phyloP scores from a whole-genome alignment of 768 basidiomycete species.

The Cyathus striatus region DNA sequence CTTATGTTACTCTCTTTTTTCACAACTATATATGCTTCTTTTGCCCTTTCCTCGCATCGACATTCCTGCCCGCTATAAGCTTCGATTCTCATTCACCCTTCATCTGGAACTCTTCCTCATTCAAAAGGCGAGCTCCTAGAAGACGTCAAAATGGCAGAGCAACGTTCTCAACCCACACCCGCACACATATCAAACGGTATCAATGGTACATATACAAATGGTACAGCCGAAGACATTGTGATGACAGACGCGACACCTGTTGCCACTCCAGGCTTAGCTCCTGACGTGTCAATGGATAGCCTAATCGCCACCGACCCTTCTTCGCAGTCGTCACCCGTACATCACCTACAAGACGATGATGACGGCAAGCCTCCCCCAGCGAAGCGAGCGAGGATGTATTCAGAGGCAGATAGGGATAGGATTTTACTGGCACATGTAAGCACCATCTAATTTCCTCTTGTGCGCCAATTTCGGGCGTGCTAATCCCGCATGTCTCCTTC shows the following conservation, averaged over 20 bases:
- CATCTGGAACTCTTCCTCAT: slow-evolving; percentile 42
- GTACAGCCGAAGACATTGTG: slow-evolving; percentile 33
- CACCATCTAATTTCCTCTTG: slow-evolving; percentile 27
- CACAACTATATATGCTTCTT: no score
- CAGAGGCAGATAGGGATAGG: slow-evolving; percentile 72
- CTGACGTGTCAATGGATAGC: slow-evolving; percentile 33
- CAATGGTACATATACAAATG: slow-evolving; percentile 20
- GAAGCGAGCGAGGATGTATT: slow-evolving; percentile 73
- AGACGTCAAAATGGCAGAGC: slow-evolving; percentile 59
- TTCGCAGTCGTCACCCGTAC: slow-evolving; percentile 29
- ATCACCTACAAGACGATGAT: slow-evolving; percentile 37
- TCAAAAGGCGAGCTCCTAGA: slow-evolving; percentile 33
- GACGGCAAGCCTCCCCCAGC: slow-evolving; percentile 73
- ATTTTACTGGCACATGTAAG: slow-evolving; percentile 73
- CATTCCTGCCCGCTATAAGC: slow-evolving; percentile 24
- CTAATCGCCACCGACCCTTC: slow-evolving; percentile 26
- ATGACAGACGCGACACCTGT: slow-evolving; percentile 37
- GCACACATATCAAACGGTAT: slow-evolving; percentile 4
- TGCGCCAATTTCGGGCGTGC: slow-evolving; percentile 50
- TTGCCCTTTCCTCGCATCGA: slow-evolving; percentile 14
- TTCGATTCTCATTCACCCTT: slow-evolving; percentile 36
- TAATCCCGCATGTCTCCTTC: slow-evolving; percentile 34
- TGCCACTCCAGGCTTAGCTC: slow-evolving; percentile 31
- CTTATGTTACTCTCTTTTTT: no score
- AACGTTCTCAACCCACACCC: no score